phyloP scores from a whole-genome alignment of 345 rosid genomes.

The Turnera subulata region DNA sequence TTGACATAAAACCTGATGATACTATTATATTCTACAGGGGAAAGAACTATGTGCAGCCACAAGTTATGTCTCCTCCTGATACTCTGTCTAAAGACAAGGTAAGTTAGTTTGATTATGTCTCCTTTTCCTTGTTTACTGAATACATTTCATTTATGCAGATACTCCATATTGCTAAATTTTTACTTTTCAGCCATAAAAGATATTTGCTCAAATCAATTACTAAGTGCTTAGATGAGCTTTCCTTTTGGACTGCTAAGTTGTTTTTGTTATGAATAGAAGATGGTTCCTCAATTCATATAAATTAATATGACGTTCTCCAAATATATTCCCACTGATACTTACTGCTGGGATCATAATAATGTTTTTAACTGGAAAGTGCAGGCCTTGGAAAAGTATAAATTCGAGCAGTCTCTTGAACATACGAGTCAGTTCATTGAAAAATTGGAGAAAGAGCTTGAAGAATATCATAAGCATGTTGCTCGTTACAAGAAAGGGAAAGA shows the following conservation, averaged over 20 bases:
- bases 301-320: no score
- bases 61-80: constrained; percentile 66
- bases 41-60: constrained; percentile 80
- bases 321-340: neutral
- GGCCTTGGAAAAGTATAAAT: constrained; percentile 84
- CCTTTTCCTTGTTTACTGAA: neutral
- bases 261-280: neutral
- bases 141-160: neutral
- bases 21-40: constrained; percentile 77
- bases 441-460: constrained; percentile 84
- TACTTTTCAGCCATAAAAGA: no score
- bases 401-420: constrained; percentile 86
- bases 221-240: neutral
- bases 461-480: constrained; percentile 55
- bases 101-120: neutral
- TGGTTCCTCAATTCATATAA: no score
- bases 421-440: constrained; percentile 87
- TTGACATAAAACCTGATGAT: constrained; percentile 72
- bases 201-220: no score
- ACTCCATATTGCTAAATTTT: neutral
- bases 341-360: neutral
- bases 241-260: neutral
- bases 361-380: constrained; percentile 17
- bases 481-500: constrained; percentile 49
- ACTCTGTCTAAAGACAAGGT: constrained; percentile 83